Base-by-base conservation (phyloP, 805 yeast species). In the Isabelozyma rhagii region DNA sequence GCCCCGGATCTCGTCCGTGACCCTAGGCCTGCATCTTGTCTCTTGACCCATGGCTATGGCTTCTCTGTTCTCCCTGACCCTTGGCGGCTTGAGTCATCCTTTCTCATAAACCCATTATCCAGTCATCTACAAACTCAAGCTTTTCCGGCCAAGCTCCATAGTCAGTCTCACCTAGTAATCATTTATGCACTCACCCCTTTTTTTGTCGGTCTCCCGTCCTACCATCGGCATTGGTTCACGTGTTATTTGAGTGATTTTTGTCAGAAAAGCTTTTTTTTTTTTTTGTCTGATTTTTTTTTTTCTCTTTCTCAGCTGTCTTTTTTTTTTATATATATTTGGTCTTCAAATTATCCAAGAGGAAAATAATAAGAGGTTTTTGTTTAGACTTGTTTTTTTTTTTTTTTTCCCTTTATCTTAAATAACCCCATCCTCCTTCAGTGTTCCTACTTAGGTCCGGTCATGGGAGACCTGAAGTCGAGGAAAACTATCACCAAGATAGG, bases 401-500 rank as follows among this genome's bases (percentile, higher is more conserved):
- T 11, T 14, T 9, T 11, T 11, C 3, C 10, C 11, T 17, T 9
- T 18, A 2, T 4, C 9, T 14, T n/a, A 36, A 36, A n/a, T 14
- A 36, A 14, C 39, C 39, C 39, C 39, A 36, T n/a, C 8, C 39
- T n/a, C 39, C 39, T n/a, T 14, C 39, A 14, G n/a, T 14, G 39
- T 14, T 36, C 17, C n/a, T 21, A 6, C 25, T 21, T 21, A 2
- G 25, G 25, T 21, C 25, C 25, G 25, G 25, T 21, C 25, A 54
- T 54, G 58, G 56, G 51, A 39, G 59, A 55, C 43, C 50, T 52
- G n/a, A 53, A 58, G 45, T 55, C 59, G 25, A 57, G 56, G 48
- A 56, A 53, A 39, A 55, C 61, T 25, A 50, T 58, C 27, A 51
- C 51, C 31, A 61, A 57, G 46, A 42, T 59, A 36, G 60, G 63